Conservation (phyloP, 148 eudicot species). For the Camellia granthamiana region DNA sequence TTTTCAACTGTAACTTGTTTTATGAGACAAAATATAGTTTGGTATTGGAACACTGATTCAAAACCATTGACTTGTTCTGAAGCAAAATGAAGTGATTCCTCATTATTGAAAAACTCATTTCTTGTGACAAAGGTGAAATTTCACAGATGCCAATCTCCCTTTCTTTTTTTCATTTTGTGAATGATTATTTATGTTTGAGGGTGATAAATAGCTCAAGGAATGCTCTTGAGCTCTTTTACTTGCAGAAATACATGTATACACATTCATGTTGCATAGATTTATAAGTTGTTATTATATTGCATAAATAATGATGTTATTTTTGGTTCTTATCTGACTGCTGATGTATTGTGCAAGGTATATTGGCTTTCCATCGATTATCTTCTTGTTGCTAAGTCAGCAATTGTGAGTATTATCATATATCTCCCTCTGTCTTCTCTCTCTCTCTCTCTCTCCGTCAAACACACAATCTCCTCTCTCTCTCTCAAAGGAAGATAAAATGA, state of each 20-base stretch:
- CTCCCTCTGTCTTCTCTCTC: constrained; percentile 7
- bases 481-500: background rate
- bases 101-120: background rate
- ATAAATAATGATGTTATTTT: background rate
- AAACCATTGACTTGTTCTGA: too few species aligned
- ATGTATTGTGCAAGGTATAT: constrained; percentile 54
- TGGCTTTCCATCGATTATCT: constrained; percentile 91
- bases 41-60: too few species aligned
- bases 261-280: background rate
- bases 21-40: too few species aligned
- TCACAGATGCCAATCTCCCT: background rate
- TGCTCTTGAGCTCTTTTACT: background rate
- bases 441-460: background rate
- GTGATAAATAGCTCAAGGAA: background rate
- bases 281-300: background rate
- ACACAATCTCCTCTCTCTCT: background rate
- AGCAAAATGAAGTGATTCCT: background rate
- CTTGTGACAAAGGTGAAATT: background rate
- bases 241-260: background rate
- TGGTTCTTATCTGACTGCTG: background rate
- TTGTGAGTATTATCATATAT: constrained; percentile 55
- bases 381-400: constrained; percentile 75
- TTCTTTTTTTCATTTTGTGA: background rate
- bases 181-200: background rate
- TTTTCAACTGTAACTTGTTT: too few species aligned